These are phyloP conservation scores for Sporodiniella umbellata DNA, from an alignment of 371 early-diverging fungal species.

Conservation along the genomic window DNA sequence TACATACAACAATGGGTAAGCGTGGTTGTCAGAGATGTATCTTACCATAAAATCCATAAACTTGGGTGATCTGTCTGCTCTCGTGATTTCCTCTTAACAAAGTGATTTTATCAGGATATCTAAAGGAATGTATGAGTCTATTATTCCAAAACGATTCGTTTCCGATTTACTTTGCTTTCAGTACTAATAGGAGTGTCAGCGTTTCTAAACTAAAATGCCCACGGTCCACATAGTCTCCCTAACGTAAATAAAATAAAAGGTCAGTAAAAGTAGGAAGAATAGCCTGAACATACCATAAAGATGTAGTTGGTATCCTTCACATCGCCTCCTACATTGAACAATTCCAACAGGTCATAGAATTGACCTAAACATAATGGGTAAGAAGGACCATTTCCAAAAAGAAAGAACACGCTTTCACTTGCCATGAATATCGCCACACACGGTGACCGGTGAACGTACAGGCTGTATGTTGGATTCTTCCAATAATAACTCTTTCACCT, in stretches of 20 bases:
- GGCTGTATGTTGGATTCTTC: conserved; percentile 96
- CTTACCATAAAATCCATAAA: conserved; percentile 96
- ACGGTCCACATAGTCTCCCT: conserved; percentile 99
- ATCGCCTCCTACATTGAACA: conserved; percentile 98
- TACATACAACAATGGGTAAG: no score
- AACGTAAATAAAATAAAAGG: conserved; percentile 19
- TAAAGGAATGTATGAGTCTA: conserved; percentile 1
- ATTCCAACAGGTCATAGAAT: conserved; percentile 97
- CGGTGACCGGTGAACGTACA: conserved; percentile 95
- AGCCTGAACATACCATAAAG: conserved; percentile 92
- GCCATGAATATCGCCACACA: conserved; percentile 99
- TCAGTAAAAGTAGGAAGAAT: no score
- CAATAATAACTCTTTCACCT: conserved; percentile 95
- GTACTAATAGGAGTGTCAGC: conserved; percentile 90
- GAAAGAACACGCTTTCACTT: no score
- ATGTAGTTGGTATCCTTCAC: conserved; percentile 98
- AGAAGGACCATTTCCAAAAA: no score
- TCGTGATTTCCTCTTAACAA: conserved; percentile 99
- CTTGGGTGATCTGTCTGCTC: conserved; percentile 98
- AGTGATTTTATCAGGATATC: conserved; percentile 90
- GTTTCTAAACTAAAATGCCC: conserved; percentile 99
- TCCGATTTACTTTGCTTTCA: conserved; percentile 54
- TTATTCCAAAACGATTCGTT: not conserved
- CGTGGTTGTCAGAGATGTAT: no score
- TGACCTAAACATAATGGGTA: conserved; percentile 69